These are phyloP conservation scores for Thuidium tamariscinum DNA, from an alignment of 225 moss, liverwort and hornwort species.

Conservation along the genomic window DNA sequence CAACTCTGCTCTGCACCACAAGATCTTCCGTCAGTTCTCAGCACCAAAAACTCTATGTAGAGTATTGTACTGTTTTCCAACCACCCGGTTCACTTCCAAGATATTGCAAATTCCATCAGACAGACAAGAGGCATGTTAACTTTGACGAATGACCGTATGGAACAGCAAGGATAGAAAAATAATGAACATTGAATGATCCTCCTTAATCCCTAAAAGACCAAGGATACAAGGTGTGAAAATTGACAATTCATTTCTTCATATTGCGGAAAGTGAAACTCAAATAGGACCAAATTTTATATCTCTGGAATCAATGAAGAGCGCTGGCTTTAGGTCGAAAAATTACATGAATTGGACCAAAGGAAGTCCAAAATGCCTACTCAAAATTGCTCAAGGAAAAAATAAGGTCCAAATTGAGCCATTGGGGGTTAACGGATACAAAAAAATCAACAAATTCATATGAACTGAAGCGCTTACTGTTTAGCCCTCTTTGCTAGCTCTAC, in stretches of 20 bases:
- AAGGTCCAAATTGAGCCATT: neutral
- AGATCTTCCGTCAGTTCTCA: slow-evolving; percentile 1
- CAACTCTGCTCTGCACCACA: slow-evolving; percentile 60
- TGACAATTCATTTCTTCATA: neutral
- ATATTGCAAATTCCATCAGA: neutral
- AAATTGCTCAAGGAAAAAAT: neutral
- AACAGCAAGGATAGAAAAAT: neutral
- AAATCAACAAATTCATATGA: neutral
- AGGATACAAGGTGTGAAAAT: neutral
- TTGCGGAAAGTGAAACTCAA: neutral
- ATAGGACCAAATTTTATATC: neutral
- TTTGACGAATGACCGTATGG: neutral
- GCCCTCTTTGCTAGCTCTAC: slow-evolving; percentile 56
- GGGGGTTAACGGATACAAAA: neutral
- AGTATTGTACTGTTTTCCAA: too few species aligned
- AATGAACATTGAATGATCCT: neutral
- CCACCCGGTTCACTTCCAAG: neutral
- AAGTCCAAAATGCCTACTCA: neutral
- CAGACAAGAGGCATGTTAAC: neutral
- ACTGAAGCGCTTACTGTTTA: slow-evolving; percentile 41
- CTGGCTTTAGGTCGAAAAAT: neutral
- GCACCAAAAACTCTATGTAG: neutral
- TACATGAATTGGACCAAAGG: neutral
- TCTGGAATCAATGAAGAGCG: neutral
- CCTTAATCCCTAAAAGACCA: neutral